Base-by-base conservation (phyloP, 495 filamentous ascomycete species). In the Immersiella caudata region DNA sequence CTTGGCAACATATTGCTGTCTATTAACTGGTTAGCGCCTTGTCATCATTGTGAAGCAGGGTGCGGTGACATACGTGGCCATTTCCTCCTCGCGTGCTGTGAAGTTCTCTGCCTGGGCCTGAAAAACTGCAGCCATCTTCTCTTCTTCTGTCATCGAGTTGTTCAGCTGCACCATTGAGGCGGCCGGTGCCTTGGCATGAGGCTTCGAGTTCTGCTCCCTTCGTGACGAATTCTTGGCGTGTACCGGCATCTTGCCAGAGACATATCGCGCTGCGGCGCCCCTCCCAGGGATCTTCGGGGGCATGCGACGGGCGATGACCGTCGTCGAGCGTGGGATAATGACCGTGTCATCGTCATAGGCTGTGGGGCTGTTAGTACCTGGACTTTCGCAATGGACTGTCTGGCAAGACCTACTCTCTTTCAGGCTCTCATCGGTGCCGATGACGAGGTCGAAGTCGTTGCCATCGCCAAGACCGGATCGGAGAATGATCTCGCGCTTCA, bases 271-370 rank as follows among this genome's bases (percentile, higher is more conserved):
- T 62, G 95, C 95, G 66, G 91, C 88, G 61, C 95, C 95, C 72
- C 89, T 87, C 40, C 96, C 92, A 22, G 88, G 87, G 71, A 93
- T 88, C 70, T 83, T 83, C 6, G 95, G 90, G 22, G 96, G 96
- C 65, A 95, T 82, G 67, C 95, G 90, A 51, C 91, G 89, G 18
- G 95, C 95, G 73, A 97, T 91, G 66, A 98, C 91, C 6, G 93
- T 92, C 20, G 93, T 97, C 6, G 94, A 97, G 68, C 95, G 90
- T 46, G 94, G 91, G 56, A 99, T 97, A 65, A 97, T 91, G 20
- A 89, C 90, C 11, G 95, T 97, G 76, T 99, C 95, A 83, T 99
- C 95, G 70, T 97, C 92, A 73, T 97, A 97, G 76, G 93, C 96
- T 97, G 68, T 12, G 56, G 22, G 59, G 18, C 40, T 70, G 72